Conservation (phyloP, 2,329 filamentous ascomycete genomes). For the Ceratocystis diversiconidia region DNA sequence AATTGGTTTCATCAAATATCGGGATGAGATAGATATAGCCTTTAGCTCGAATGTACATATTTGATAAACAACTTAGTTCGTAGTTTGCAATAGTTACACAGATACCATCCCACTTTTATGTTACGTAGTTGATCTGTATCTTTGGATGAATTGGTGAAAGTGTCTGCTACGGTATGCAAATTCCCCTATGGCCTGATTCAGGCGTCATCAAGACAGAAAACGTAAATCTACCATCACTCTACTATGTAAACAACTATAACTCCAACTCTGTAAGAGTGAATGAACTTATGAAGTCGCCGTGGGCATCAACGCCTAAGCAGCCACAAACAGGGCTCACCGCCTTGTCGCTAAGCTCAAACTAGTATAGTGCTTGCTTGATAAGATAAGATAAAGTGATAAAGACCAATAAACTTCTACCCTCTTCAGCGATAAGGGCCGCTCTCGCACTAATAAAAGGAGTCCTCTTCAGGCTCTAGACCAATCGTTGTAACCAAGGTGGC, state of each 20-base stretch:
- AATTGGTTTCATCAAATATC: no score
- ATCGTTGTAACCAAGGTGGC: background rate
- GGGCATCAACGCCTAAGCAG: background rate
- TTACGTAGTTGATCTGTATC: background rate
- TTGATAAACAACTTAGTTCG: background rate
- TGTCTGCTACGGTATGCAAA: no score
- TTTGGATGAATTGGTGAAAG: no score
- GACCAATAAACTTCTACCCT: background rate
- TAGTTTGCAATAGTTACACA: background rate
- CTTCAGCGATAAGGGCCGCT: slow-evolving; percentile 3
- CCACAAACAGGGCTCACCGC: slow-evolving; percentile 6
- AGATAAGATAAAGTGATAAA: slow-evolving; percentile 11
- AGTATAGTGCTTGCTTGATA: slow-evolving; percentile 3
- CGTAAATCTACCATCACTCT: background rate
- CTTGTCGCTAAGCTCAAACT: background rate
- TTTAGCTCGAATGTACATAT: no score
- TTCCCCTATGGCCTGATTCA: background rate
- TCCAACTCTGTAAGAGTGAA: background rate
- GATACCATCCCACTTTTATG: background rate
- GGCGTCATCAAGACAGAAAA: background rate
- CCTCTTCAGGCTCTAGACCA: background rate
- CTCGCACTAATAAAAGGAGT: background rate
- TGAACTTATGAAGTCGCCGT: background rate
- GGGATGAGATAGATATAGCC: no score
- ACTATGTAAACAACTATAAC: background rate